These are phyloP conservation scores for Thamnidium elegans DNA, from an alignment of 192 early-diverging fungal genomes.

Conservation along the genomic window DNA sequence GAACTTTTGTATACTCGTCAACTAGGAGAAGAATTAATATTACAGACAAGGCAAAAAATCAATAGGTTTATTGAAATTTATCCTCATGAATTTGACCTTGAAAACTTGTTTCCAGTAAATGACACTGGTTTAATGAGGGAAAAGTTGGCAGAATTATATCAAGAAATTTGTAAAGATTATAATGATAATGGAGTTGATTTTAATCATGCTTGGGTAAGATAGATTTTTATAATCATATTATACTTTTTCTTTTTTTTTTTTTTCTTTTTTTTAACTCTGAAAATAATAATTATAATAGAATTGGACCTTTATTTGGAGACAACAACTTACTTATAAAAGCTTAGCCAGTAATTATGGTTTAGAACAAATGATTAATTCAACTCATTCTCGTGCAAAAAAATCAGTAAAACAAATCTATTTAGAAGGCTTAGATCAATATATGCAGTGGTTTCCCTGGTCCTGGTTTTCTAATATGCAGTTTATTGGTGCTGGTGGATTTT, in stretches of 20 bases:
- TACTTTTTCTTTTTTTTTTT: not conserved
- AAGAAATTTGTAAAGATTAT: constrained; percentile 20
- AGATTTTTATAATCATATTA: not conserved
- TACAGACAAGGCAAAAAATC: constrained; percentile 21
- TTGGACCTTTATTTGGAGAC: constrained; percentile 30
- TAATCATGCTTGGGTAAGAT: constrained; percentile 34
- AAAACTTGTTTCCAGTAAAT: constrained; percentile 12
- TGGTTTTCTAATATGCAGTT: constrained; percentile 38
- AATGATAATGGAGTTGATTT: constrained; percentile 24
- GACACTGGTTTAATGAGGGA: not conserved
- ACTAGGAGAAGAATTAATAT: constrained; percentile 21
- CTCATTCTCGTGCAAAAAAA: constrained; percentile 22
- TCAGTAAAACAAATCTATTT: constrained; percentile 26
- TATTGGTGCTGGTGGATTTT: constrained; percentile 37
- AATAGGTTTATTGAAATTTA: constrained; percentile 18
- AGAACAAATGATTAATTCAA: constrained; percentile 22
- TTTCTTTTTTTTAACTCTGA: not conserved
- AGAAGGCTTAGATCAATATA: constrained; percentile 28
- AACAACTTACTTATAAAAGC: constrained; percentile 26
- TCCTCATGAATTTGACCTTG: constrained; percentile 32
- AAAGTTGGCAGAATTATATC: constrained; percentile 23
- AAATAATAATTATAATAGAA: constrained; percentile 9
- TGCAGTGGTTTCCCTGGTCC: constrained; percentile 38
- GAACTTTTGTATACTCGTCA: constrained; percentile 21
- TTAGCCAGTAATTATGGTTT: constrained; percentile 21